These are phyloP conservation scores for Myriangium duriaei DNA, from an alignment of 2,329 filamentous ascomycete species.

Conservation along the genomic window DNA sequence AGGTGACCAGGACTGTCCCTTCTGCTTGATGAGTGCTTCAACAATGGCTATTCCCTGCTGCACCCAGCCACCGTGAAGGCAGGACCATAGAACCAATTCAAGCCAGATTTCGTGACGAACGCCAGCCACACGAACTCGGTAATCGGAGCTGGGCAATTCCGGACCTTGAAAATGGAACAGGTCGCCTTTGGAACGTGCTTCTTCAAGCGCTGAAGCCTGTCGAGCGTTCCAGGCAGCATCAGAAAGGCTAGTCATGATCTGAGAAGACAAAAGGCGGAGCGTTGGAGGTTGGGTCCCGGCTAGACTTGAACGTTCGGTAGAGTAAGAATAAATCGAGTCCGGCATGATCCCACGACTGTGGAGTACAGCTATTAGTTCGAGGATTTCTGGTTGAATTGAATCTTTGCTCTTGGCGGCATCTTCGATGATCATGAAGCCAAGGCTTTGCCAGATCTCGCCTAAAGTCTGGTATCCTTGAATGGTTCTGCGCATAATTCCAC, in stretches of 20 bases:
- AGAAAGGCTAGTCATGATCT: conserved; percentile 37
- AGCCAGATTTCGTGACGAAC: conserved; percentile 37
- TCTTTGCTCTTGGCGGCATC: conserved; percentile 16
- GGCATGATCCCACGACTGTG: conserved; percentile 37
- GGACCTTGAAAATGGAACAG: conserved; percentile 28
- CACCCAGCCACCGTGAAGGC: conserved; percentile 36
- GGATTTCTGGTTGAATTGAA: conserved; percentile 29
- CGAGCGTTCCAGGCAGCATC: conserved; percentile 39
- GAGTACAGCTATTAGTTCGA: conserved; percentile 36
- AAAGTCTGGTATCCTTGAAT: conserved; percentile 23
- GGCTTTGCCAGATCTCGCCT: conserved; percentile 34
- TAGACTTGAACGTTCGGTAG: conserved; percentile 21
- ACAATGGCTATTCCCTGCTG: conserved; percentile 31
- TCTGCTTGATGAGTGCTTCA: conserved; percentile 15
- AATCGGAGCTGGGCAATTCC: conserved; percentile 32
- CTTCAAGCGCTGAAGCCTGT: conserved; percentile 23
- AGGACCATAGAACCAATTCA: conserved; percentile 40
- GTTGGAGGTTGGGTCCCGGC: conserved; percentile 36
- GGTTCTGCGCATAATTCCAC: background rate
- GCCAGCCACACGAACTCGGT: conserved; percentile 28
- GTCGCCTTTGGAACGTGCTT: conserved; percentile 22
- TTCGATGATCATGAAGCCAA: conserved; percentile 34
- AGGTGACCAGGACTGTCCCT: conserved; percentile 18
- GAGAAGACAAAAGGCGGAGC: conserved; percentile 34
- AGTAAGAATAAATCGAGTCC: conserved; percentile 31